These are phyloP conservation scores for Penicillium atrosanguineum DNA, from an alignment of 495 filamentous ascomycete genomes.

Conservation along the genomic window DNA sequence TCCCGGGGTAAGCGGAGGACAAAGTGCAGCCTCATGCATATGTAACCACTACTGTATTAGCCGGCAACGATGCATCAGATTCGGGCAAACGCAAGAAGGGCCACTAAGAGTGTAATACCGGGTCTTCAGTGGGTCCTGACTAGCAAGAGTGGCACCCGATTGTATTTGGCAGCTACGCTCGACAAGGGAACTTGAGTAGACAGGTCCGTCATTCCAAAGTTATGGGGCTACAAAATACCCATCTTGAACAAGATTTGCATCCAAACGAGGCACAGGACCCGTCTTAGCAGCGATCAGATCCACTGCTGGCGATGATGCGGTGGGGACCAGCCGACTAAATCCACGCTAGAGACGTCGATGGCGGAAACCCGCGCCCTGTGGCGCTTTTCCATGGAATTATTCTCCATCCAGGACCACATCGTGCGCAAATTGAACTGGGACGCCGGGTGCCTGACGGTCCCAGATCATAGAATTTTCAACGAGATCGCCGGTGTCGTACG, in stretches of 20 bases:
- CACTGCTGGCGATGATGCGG: conserved; percentile 11
- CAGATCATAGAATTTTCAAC: not conserved
- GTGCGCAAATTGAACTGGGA: not conserved
- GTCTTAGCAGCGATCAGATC: not conserved
- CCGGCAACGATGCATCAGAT: not conserved
- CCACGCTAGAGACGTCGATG: conserved; percentile 11
- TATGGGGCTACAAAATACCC: not conserved
- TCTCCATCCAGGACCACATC: conserved; percentile 14
- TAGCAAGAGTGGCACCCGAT: not conserved
- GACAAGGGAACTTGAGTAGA: conserved; percentile 9
- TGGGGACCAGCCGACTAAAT: conserved; percentile 11
- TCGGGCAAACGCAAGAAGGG: not conserved
- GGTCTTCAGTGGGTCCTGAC: conserved; percentile 7
- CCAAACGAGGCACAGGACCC: not conserved
- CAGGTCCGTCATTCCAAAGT: conserved; percentile 2
- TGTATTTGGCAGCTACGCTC: not conserved
- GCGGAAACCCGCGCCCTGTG: conserved; percentile 7
- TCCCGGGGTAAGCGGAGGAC: conserved; percentile 4
- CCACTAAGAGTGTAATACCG: conserved; percentile 2
- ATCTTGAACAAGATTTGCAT: not conserved
- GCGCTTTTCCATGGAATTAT: not conserved
- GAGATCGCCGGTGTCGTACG: conserved; percentile 14
- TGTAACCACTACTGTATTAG: too few relatives aligned
- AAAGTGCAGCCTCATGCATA: not conserved
- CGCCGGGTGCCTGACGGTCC: not conserved